These are phyloP conservation scores for Hondaea fermentalgiana DNA, from an alignment of 108 stramenopile genomes.

Conservation along the genomic window DNA sequence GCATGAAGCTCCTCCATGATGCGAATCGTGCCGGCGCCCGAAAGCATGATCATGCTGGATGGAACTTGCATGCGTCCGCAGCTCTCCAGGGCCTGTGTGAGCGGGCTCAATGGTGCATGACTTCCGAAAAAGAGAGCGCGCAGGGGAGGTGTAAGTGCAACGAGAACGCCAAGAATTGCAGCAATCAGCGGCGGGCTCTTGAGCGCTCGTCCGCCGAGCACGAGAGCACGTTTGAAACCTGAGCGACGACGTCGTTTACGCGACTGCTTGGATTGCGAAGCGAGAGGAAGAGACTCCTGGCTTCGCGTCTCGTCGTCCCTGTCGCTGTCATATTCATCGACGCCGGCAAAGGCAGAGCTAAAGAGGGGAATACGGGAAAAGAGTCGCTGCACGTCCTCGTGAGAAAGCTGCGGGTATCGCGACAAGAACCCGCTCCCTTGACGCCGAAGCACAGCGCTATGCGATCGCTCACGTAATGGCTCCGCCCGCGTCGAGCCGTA, in stretches of 20 bases:
- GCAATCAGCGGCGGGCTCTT: background rate
- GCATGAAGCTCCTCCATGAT: background rate
- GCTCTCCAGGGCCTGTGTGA: background rate
- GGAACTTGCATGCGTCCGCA: background rate
- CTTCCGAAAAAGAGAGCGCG: background rate
- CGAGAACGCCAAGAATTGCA: background rate
- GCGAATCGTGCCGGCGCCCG: constrained; percentile 4
- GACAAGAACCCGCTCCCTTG: background rate
- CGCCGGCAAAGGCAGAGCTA: background rate
- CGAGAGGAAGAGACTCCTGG: background rate
- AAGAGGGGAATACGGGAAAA: background rate
- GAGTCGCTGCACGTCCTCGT: background rate
- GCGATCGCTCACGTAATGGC: background rate
- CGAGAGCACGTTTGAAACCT: background rate
- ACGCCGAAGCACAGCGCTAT: background rate
- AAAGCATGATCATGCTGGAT: constrained; percentile 4
- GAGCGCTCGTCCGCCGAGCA: background rate
- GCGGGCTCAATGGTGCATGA: background rate
- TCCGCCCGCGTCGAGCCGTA: background rate
- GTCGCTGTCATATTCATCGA: background rate
- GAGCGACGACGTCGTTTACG: background rate
- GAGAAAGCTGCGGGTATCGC: background rate
- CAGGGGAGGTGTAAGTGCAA: background rate
- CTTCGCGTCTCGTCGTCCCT: background rate
- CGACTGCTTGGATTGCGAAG: background rate